Conservation (phyloP, 179 eudicot genomes). For the Camellia oleifera region DNA sequence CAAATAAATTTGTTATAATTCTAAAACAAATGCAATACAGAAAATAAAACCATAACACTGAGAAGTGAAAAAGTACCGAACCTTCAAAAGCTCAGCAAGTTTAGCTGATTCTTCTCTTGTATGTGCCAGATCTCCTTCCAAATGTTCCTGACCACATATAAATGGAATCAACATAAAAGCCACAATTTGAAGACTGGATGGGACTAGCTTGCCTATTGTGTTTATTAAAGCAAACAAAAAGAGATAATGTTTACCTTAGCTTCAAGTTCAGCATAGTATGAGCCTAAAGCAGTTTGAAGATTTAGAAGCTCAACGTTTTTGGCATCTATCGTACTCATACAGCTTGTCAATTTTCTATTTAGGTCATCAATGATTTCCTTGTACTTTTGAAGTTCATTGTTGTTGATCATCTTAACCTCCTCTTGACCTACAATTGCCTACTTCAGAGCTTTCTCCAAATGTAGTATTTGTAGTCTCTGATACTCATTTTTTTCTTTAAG, state of each 20-base stretch:
- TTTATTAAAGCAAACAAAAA: not conserved
- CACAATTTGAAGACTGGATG: not conserved
- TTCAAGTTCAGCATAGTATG: slow-evolving; percentile 95
- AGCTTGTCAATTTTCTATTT: slow-evolving; percentile 65
- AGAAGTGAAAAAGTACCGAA: no score
- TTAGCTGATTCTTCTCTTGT: no score
- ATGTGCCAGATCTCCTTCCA: no score
- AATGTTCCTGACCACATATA: no score
- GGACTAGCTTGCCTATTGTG: not conserved
- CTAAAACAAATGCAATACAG: no score
- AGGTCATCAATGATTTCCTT: slow-evolving; percentile 81
- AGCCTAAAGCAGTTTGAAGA: slow-evolving; percentile 97
- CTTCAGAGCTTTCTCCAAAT: slow-evolving; percentile 76
- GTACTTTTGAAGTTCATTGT: slow-evolving; percentile 64
- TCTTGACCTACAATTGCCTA: slow-evolving; percentile 83
- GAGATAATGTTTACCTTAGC: slow-evolving; percentile 62
- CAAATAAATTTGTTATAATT: no score
- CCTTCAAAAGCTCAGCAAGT: no score
- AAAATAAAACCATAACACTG: no score
- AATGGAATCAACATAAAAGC: not conserved
- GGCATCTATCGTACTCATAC: slow-evolving; percentile 62
- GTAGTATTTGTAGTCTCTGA: slow-evolving; percentile 61
- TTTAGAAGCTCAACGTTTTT: slow-evolving; percentile 86
- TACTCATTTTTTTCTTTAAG: slow-evolving; percentile 60
- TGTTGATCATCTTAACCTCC: slow-evolving; percentile 57